Conservation (phyloP, 352 stramenopile species). For the Phytophthora podocarpi region DNA sequence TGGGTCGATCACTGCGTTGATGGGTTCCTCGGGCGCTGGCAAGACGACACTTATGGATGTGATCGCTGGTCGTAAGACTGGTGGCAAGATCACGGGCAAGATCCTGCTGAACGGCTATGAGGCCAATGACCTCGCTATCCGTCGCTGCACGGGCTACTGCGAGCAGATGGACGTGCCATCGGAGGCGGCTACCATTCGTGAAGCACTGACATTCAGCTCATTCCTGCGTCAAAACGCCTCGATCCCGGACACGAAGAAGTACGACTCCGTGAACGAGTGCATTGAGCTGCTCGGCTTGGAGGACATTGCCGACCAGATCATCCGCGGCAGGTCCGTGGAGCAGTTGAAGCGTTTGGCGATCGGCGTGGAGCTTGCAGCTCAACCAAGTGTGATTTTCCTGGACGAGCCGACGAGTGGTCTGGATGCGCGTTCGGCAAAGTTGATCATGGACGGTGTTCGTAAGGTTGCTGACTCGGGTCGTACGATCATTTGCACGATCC, state of each 20-base stretch:
- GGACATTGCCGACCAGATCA: conserved; percentile 50
- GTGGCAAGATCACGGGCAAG: no score
- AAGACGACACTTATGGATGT: conserved; percentile 24
- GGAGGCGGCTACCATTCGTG: conserved; percentile 8
- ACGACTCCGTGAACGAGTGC: no score
- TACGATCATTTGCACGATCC: conserved; percentile 10
- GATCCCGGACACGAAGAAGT: no score
- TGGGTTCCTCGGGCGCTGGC: conserved; percentile 72
- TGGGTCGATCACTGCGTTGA: conserved; percentile 27
- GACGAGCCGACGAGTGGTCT: no score
- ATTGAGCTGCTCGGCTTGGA: conserved; percentile 74
- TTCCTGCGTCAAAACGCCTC: no score
- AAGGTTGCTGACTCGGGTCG: conserved; percentile 6
- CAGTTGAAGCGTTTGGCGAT: conserved; percentile 31
- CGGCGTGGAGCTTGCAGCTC: conserved; percentile 42
- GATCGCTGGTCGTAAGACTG: no score
- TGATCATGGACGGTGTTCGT: conserved; percentile 11
- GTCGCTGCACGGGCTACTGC: conserved; percentile 27
- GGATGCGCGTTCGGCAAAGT: no score
- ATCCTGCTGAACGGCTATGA: no score
- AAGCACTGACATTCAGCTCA: no score
- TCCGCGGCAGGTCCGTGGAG: conserved; percentile 38
- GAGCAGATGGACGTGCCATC: conserved; percentile 24
- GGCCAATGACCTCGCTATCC: conserved; percentile 18
- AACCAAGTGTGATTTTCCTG: no score